These are phyloP conservation scores for Suillus americanus DNA, from an alignment of 768 basidiomycete species.

Conservation along the genomic window DNA sequence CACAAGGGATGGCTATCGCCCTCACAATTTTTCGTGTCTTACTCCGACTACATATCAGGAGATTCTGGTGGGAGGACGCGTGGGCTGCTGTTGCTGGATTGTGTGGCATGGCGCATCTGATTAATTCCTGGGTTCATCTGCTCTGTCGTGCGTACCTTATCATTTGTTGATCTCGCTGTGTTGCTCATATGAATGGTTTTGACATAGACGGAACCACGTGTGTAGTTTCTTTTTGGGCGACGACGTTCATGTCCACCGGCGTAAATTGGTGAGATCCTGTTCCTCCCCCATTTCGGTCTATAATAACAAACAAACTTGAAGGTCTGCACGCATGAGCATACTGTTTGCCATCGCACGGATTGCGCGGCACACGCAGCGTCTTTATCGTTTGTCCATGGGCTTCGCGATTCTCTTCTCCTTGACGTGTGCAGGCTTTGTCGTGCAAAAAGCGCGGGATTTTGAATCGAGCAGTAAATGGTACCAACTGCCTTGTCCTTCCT, in stretches of 20 bases:
- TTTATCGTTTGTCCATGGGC: slow-evolving; percentile 1
- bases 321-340: slow-evolving; percentile 30
- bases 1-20: slow-evolving; percentile 20
- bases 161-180: neutral
- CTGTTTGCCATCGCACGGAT: slow-evolving; percentile 24
- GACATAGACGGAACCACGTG: neutral
- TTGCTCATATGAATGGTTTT: neutral
- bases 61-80: slow-evolving; percentile 33
- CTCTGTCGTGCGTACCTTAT: slow-evolving; percentile 15
- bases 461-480: slow-evolving; percentile 12
- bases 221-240: neutral
- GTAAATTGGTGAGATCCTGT: slow-evolving; percentile 2
- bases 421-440: neutral
- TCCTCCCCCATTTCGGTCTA: neutral
- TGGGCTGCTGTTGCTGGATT: slow-evolving; percentile 23
- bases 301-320: neutral
- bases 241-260: neutral
- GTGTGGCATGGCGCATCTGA: slow-evolving; percentile 14
- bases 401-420: slow-evolving; percentile 9
- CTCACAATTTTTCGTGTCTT: slow-evolving; percentile 27
- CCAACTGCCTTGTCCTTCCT: neutral
- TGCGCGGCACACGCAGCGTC: slow-evolving; percentile 16
- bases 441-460: neutral
- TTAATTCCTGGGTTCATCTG: slow-evolving; percentile 11
- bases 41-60: slow-evolving; percentile 22